phyloP scores from a whole-genome alignment of 2,329 filamentous ascomycete species.

The Albifimbria verrucaria region DNA sequence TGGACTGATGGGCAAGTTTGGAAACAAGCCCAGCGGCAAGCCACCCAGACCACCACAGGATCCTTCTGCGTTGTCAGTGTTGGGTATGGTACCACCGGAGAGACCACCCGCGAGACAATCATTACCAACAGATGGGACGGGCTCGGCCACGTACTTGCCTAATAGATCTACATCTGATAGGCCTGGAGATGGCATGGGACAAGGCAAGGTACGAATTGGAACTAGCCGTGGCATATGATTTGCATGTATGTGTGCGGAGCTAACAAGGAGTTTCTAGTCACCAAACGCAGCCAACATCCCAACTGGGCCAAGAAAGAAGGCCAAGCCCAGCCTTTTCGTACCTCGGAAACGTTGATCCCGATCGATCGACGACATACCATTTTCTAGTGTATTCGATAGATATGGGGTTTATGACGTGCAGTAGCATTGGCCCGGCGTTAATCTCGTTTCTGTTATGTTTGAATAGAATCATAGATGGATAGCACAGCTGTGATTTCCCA shows the following conservation, averaged over 20 bases:
- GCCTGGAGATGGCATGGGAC: slow-evolving; percentile 10
- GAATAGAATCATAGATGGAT: neutral
- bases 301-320: slow-evolving; percentile 32
- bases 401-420: neutral
- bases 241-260: slow-evolving; percentile 5
- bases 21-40: slow-evolving; percentile 22
- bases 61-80: slow-evolving; percentile 50
- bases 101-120: slow-evolving; percentile 30
- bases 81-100: slow-evolving; percentile 45
- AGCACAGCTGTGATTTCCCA: no score
- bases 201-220: slow-evolving; percentile 14
- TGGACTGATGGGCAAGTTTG: slow-evolving; percentile 34
- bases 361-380: neutral
- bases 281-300: slow-evolving; percentile 18
- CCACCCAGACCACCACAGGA: slow-evolving; percentile 35
- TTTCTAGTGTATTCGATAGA: neutral
- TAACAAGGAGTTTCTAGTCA: slow-evolving; percentile 11
- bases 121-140: slow-evolving; percentile 7
- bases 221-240: neutral
- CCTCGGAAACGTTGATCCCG: slow-evolving; percentile 29
- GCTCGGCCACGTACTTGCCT: slow-evolving; percentile 11
- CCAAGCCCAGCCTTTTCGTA: slow-evolving; percentile 42
- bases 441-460: neutral
- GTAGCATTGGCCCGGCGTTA: neutral
- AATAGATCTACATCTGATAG: slow-evolving; percentile 18